Base-by-base conservation (phyloP, 257 asterid genomes). In the Knoxia roxburghii region DNA sequence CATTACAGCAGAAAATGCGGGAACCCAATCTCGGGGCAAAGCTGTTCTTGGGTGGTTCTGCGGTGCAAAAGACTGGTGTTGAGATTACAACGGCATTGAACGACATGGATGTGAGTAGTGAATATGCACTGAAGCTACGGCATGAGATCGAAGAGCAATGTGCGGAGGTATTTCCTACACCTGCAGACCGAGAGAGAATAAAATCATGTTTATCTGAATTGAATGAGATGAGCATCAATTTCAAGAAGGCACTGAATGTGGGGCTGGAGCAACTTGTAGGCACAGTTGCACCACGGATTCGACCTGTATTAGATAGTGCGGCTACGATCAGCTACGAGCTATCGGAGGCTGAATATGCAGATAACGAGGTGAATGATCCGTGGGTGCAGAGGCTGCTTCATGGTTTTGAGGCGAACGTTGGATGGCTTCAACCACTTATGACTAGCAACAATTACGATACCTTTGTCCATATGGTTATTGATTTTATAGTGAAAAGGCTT, bases 301-400 rank as follows among this genome's bases (percentile, higher is more conserved):
- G 99, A 49, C 97, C 97, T 2, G 79, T 93, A 32, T 71, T 88
- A 68, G 99, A 93, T 70, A 81, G 72, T n/a, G 96, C 88, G 71
- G 99, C 95, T 55, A 84, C 88, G 72, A 88, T 88, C 76, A 84
- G 97, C 82, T 93, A 88, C 46, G 96, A 88, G 72, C 88, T 93
- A 24, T 88, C 97, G 6, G 99, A 93, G 71, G 85, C 90, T 68
- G 97, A 90, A 72, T 93, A 93, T 69, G 99, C 99, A 12, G 97
- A 93, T 64, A 88, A 90, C 39, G 99, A 93, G 87, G 87, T 88
- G 70, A 93, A 93, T 66, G 99, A 93, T 68, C 97, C 99, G 21
- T 93, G 99, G 99, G 96, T 93, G 65, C 99, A 90, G 67, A 79
- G 97, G 80, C 95, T 93, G 65, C 99, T 93, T 64, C 99, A 88